These are phyloP conservation scores for Vaucheria bursata DNA, from an alignment of 352 stramenopile species.

Conservation along the genomic window DNA sequence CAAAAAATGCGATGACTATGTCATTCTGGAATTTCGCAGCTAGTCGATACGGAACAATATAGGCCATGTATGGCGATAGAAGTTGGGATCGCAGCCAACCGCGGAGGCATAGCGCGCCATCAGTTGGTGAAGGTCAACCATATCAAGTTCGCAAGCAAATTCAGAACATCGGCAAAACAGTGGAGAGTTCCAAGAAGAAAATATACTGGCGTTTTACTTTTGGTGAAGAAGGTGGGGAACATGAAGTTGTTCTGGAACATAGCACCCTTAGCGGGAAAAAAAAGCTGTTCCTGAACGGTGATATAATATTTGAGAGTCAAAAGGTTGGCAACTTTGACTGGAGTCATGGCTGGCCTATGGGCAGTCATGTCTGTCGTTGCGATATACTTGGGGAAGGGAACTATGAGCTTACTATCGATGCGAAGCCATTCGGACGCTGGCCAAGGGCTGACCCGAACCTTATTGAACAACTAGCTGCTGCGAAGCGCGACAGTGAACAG, in stretches of 20 bases:
- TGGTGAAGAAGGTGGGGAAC: slow-evolving; percentile 32
- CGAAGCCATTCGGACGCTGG: slow-evolving; percentile 3
- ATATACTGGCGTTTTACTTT: slow-evolving; percentile 41
- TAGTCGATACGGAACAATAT: no score
- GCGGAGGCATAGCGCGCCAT: no score
- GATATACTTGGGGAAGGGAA: not conserved
- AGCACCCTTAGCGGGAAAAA: slow-evolving; percentile 41
- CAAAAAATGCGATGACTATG: no score
- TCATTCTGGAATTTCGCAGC: no score
- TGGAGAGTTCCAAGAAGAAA: slow-evolving; percentile 42
- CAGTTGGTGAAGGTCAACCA: not conserved
- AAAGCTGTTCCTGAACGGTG: slow-evolving; percentile 36
- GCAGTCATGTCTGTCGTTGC: not conserved
- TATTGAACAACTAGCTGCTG: slow-evolving; percentile 22
- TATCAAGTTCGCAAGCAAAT: not conserved
- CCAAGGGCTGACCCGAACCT: slow-evolving; percentile 22
- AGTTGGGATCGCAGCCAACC: no score
- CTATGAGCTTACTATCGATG: not conserved
- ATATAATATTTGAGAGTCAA: slow-evolving; percentile 36
- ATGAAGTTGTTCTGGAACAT: slow-evolving; percentile 38
- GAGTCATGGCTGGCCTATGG: not conserved
- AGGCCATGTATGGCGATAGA: no score
- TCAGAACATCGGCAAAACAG: slow-evolving; percentile 35
- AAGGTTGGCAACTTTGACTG: slow-evolving; percentile 15
- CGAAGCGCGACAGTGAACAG: slow-evolving; percentile 20